Conservation (phyloP, 495 filamentous ascomycete species). For the Daldinia grandis region DNA sequence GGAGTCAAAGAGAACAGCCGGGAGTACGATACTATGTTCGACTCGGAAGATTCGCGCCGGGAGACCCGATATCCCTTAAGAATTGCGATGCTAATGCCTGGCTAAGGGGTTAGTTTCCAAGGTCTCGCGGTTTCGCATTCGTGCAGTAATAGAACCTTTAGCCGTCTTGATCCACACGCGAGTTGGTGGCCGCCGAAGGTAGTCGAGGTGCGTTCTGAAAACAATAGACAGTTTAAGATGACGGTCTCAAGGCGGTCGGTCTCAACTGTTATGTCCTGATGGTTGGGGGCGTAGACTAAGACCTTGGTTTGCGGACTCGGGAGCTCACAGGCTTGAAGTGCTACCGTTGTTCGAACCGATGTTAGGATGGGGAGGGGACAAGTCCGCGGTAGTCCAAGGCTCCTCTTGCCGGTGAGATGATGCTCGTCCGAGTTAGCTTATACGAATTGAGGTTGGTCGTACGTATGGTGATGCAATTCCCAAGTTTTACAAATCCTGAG, state of each 20-base stretch:
- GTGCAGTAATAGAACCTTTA: conserved; percentile 5
- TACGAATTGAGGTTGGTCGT: conserved; percentile 27
- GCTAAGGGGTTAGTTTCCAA: conserved; percentile 20
- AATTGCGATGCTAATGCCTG: conserved; percentile 8
- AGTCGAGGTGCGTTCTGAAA: conserved; percentile 11
- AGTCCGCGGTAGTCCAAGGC: conserved; percentile 18
- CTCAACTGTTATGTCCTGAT: not conserved
- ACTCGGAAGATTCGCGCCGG: conserved; percentile 9
- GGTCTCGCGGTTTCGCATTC: conserved; percentile 24
- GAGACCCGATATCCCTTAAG: conserved; percentile 11
- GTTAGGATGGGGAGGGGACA: conserved; percentile 3
- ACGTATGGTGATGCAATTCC: conserved; percentile 13
- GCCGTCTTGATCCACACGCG: conserved; percentile 9
- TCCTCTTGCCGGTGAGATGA: conserved; percentile 16
- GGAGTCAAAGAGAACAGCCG: not conserved
- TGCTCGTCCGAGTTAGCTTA: conserved; percentile 11
- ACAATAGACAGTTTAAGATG: not conserved
- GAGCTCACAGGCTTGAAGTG: conserved; percentile 4
- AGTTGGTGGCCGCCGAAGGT: not conserved
- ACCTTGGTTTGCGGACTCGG: conserved; percentile 6
- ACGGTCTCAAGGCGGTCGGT: conserved; percentile 11
- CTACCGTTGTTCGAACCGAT: conserved; percentile 17
- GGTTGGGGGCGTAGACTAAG: not conserved
- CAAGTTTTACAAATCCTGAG: conserved; percentile 18
- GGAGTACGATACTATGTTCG: conserved; percentile 20